Base-by-base conservation (phyloP, 202 grass and related monocot species). In the Setaria viridis region DNA sequence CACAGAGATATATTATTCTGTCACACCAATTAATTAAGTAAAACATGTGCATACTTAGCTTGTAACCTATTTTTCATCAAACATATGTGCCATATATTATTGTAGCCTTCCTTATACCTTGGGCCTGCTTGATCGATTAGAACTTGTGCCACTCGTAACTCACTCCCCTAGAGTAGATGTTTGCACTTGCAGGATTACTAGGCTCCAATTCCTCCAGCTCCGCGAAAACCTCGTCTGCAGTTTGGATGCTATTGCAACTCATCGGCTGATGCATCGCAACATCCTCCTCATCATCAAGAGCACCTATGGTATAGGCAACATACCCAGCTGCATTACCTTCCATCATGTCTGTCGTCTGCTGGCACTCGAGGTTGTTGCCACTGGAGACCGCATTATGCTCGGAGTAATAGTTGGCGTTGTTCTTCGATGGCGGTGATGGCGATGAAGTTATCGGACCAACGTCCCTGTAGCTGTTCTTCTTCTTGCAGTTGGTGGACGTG, bases 151-250 rank as follows among this genome's bases (percentile, higher is more conserved):
- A 85, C 39, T 88, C 85, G 25, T 78, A 85, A 81, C 70, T 84
- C 76, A 81, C 81, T 47, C 56, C 76, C 12, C 48, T 88, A 51
- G 89, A 72, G 78, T 81, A 85, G 29, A 67, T 21, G 64, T 81
- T 91, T 65, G 56, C 37, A 88, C 46, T 66, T 70, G 75, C 73
- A 30, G 47, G 20, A 72, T 77, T 77, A 51, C 54, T 74, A 58
- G 82, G 72, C 81, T 91, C 89, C 81, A 88, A 53, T 46, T 85
- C 85, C 64, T 85, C 89, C 11, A 91, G 57, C 77, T 88, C 85
- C 20, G 89, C 85, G 9, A 91, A 91, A 48, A 91, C 89, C 32
- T 88, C 89, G 11, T 91, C 85, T 78, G 74, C 42, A 53, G 81
- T 39, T 46, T 91, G 89, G 70, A 80, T 43, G 62, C 53, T 13